phyloP scores from a whole-genome alignment of 2,329 filamentous ascomycete species.

The Camillea tinctor region DNA sequence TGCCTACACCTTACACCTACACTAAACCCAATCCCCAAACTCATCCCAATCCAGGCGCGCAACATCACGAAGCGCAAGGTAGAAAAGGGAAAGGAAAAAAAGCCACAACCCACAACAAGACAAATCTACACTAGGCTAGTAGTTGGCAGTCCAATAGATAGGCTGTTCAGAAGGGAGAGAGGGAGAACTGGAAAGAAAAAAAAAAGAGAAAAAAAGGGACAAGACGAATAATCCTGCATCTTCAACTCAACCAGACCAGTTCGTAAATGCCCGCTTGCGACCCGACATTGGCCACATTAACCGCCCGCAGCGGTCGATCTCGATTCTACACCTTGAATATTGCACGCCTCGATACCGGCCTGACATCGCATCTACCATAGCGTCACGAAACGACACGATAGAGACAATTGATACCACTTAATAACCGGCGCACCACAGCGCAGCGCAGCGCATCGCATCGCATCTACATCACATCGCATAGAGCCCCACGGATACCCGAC shows the following conservation, averaged over 20 bases:
- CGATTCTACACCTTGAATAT: conserved; percentile 16
- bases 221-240: conserved; percentile 7
- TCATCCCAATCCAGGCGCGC: conserved; percentile 10
- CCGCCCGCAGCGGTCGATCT: conserved; percentile 20
- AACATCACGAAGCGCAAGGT: background rate
- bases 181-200: no score
- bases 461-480: background rate
- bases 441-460: background rate
- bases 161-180: no score
- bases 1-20: conserved; percentile 7
- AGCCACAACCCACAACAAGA: conserved; percentile 8
- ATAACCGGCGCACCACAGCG: background rate
- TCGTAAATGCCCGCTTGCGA: background rate
- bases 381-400: no score
- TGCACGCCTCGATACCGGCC: conserved; percentile 17
- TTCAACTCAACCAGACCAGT: background rate
- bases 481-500: conserved; percentile 15
- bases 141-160: background rate
- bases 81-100: no score
- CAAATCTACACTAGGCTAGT: background rate
- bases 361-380: conserved; percentile 13
- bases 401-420: conserved; percentile 7
- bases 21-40: conserved; percentile 8
- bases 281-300: conserved; percentile 12
- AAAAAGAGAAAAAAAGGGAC: conserved; percentile 8